Percentiles rank a stretch among this genome's conserved stretches.
These are phyloP conservation scores for Obba rivulosa DNA, from an alignment of 768 basidiomycete species.

Conservation along the genomic window DNA sequence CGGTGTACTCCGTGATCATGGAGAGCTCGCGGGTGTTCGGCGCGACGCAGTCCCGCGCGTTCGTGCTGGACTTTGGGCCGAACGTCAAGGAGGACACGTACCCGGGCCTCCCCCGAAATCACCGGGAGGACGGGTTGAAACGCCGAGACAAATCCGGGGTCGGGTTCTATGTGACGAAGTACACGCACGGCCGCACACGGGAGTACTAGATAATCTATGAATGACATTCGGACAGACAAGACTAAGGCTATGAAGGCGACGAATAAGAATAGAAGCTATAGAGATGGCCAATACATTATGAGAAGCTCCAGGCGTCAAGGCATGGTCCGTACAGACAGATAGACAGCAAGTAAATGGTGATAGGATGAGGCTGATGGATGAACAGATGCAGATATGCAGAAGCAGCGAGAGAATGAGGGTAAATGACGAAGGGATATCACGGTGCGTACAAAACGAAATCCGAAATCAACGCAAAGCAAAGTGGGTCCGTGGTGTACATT, in stretches of 20 bases:
- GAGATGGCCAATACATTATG: conserved; percentile 2
- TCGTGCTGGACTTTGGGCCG: conserved; percentile 77
- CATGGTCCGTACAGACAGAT: conserved; percentile 5
- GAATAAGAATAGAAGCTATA: conserved; percentile 4
- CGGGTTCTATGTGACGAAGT: conserved; percentile 42
- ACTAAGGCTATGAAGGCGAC: background rate
- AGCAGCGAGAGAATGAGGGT: background rate
- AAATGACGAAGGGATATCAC: background rate
- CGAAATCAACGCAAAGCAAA: background rate
- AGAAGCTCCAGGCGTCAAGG: background rate
- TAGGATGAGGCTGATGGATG: background rate
- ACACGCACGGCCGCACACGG: conserved; percentile 1
- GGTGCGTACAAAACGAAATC: conserved; percentile 7
- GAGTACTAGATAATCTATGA: background rate
- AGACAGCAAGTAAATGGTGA: conserved; percentile 8
- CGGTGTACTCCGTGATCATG: conserved; percentile 68
- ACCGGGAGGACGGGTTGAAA: conserved; percentile 29
- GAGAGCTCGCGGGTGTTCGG: conserved; percentile 80
- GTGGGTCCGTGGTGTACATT: background rate
- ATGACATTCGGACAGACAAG: conserved; percentile 1
- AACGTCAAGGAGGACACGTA: conserved; percentile 54
- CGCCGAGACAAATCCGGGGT: conserved; percentile 30
- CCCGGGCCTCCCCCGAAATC: conserved; percentile 22
- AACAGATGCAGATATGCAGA: background rate
- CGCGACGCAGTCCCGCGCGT: conserved; percentile 69